Conservation (phyloP, 2,329 filamentous ascomycete genomes). For the Phialophora verrucosa region DNA sequence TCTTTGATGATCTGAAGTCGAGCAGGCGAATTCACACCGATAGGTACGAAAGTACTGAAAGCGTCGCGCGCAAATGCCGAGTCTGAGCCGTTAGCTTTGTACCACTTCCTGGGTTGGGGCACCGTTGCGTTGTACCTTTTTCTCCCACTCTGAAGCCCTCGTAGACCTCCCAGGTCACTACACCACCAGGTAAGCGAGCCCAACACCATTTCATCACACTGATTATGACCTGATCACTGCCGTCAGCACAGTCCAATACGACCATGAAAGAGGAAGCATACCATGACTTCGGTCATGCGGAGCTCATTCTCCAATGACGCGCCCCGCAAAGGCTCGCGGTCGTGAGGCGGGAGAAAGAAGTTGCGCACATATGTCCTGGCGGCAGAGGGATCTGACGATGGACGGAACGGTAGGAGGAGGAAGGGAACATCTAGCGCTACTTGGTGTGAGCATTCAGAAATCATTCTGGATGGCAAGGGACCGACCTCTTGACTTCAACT, state of each 20-base stretch:
- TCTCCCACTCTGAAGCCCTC: constrained; percentile 95
- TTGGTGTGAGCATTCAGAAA: constrained; percentile 39
- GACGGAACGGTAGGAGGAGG: constrained; percentile 90
- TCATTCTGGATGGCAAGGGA: constrained; percentile 36
- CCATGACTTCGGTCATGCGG: constrained; percentile 91
- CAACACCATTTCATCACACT: constrained; percentile 98
- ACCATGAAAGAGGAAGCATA: constrained; percentile 50
- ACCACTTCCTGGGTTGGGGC: constrained; percentile 20
- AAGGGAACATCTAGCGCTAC: constrained; percentile 88
- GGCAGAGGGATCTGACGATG: constrained; percentile 87
- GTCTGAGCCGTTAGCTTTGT: constrained; percentile 61
- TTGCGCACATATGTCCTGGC: constrained; percentile 91
- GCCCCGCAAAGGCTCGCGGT: constrained; percentile 67
- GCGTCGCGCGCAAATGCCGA: constrained; percentile 89
- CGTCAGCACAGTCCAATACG: constrained; percentile 18
- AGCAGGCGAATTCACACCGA: constrained; percentile 86
- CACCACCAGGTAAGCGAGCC: constrained; percentile 86
- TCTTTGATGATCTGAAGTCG: constrained; percentile 90
- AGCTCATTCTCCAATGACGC: constrained; percentile 81
- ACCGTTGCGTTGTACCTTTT: constrained; percentile 65
- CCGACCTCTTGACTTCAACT: constrained; percentile 93
- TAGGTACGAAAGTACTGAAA: constrained; percentile 93
- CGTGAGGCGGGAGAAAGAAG: constrained; percentile 77
- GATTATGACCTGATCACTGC: constrained; percentile 73
- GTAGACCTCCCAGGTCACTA: constrained; percentile 97